Conservation (phyloP, 83 land plant genomes). For the Diphasiastrum complanatum region DNA sequence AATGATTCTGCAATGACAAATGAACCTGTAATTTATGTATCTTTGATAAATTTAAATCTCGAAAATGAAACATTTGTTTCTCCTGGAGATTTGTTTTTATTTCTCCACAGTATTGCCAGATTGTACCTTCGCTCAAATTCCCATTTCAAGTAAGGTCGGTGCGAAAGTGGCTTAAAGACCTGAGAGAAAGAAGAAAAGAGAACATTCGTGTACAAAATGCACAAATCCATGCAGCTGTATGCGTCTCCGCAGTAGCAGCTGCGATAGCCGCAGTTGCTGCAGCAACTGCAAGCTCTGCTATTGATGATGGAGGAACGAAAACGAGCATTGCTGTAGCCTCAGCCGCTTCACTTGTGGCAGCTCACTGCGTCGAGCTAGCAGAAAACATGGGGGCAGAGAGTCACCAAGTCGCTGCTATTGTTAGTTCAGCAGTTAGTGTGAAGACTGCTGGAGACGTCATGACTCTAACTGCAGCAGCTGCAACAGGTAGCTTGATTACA, state of each 20-base stretch:
- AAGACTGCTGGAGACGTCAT: constrained; percentile 83
- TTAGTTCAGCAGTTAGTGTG: constrained; percentile 90
- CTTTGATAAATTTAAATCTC: too few relatives aligned
- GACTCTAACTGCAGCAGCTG: constrained; percentile 95
- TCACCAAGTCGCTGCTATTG: constrained; percentile 70
- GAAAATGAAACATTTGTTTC: not conserved
- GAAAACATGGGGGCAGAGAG: constrained; percentile 91
- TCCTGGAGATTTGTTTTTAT: not conserved
- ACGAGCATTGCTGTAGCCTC: constrained; percentile 93
- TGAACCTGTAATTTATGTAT: too few relatives aligned
- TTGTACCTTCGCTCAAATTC: constrained; percentile 24
- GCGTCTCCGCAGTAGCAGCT: constrained; percentile 92
- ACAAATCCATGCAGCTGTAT: constrained; percentile 89
- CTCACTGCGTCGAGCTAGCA: constrained; percentile 93
- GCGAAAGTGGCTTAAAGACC: constrained; percentile 88
- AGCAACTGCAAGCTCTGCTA: constrained; percentile 59
- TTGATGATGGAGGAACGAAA: constrained; percentile 25
- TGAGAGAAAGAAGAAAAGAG: constrained; percentile 83
- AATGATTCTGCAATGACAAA: too few relatives aligned
- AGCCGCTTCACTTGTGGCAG: constrained; percentile 92
- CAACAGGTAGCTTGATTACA: constrained; percentile 56
- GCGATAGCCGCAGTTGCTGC: constrained; percentile 95
- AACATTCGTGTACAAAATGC: constrained; percentile 81
- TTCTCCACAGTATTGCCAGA: constrained; percentile 41
- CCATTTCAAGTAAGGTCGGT: constrained; percentile 68